These are phyloP conservation scores for Candida nanaspora DNA, from an alignment of 805 yeast genomes.

Conservation along the genomic window DNA sequence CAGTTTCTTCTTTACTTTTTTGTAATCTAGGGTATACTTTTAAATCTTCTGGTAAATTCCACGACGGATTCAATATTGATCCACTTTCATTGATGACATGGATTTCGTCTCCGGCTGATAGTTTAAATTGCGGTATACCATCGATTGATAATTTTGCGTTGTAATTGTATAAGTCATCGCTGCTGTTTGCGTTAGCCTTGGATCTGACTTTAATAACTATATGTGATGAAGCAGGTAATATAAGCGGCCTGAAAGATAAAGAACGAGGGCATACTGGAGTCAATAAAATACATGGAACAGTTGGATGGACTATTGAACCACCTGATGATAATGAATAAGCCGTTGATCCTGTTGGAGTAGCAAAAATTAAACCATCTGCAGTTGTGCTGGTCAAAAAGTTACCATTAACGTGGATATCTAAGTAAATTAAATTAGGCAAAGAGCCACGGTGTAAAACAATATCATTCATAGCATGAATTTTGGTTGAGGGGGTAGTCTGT, in stretches of 20 bases:
- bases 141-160: conserved; percentile 68
- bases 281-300: conserved; percentile 71
- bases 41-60: conserved; percentile 32
- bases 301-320: conserved; percentile 88
- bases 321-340: conserved; percentile 88
- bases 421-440: conserved; percentile 74
- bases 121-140: conserved; percentile 68
- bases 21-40: conserved; percentile 4
- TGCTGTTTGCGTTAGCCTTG: conserved; percentile 32
- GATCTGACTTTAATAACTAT: conserved; percentile 55
- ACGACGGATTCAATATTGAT: conserved; percentile 46
- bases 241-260: conserved; percentile 80
- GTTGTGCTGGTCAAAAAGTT: conserved; percentile 82
- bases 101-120: conserved; percentile 72
- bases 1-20: conserved; percentile 27
- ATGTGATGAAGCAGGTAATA: conserved; percentile 73
- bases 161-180: conserved; percentile 15
- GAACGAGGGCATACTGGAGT: conserved; percentile 93
- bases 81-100: conserved; percentile 64
- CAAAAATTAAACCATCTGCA: conserved; percentile 80
- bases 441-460: conserved; percentile 83
- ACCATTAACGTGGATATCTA: conserved; percentile 82
- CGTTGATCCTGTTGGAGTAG: conserved; percentile 94
- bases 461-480: conserved; percentile 87
- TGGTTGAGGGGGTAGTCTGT: conserved; percentile 13